Evolutionary conservation across 768 basidiomycete genomes (phyloP).

Genomic region (Tricholoma flavovirens): DNA sequence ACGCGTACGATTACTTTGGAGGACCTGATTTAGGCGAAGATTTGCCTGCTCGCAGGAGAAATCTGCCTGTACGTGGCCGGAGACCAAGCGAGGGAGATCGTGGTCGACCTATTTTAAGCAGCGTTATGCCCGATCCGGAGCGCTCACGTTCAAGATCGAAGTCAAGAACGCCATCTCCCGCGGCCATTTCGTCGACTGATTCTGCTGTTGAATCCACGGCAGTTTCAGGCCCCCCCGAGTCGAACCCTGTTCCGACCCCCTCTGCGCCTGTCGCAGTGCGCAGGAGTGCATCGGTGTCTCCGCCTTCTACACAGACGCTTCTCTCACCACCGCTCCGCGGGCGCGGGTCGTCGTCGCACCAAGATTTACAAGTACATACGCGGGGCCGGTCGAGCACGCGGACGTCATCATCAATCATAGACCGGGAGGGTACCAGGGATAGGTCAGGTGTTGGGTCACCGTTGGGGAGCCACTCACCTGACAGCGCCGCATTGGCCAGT

Average conservation of each 20-base stretch:
- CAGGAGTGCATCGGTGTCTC: conserved; percentile 18
- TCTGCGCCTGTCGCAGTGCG: conserved; percentile 14
- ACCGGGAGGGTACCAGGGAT: conserved; percentile 28
- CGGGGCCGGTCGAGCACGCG: conserved; percentile 54
- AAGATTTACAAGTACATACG: conserved; percentile 19
- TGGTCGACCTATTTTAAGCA: background rate
- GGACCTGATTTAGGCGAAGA: conserved; percentile 54
- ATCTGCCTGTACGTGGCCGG: conserved; percentile 7
- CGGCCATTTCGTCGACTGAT: conserved; percentile 19
- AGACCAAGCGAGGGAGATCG: conserved; percentile 3
- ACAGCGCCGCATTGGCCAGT: conserved; percentile 15
- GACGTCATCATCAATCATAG: conserved; percentile 49
- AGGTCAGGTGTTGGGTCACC: conserved; percentile 14
- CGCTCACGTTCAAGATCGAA: conserved; percentile 34
- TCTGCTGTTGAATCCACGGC: conserved; percentile 4
- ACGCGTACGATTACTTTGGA: conserved; percentile 55
- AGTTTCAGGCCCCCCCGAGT: background rate
- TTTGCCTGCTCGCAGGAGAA: conserved; percentile 24
- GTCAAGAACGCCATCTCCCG: conserved; percentile 45
- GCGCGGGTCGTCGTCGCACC: conserved; percentile 19
- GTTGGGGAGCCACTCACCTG: conserved; percentile 24
- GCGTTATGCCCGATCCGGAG: conserved; percentile 13
- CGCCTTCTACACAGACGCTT: conserved; percentile 10
- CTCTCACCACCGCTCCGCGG: conserved; percentile 24
- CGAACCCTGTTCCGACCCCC: conserved; percentile 9